phyloP scores from a whole-genome alignment of 176 grass and related monocot genomes.

The Zoysia pacifica region DNA sequence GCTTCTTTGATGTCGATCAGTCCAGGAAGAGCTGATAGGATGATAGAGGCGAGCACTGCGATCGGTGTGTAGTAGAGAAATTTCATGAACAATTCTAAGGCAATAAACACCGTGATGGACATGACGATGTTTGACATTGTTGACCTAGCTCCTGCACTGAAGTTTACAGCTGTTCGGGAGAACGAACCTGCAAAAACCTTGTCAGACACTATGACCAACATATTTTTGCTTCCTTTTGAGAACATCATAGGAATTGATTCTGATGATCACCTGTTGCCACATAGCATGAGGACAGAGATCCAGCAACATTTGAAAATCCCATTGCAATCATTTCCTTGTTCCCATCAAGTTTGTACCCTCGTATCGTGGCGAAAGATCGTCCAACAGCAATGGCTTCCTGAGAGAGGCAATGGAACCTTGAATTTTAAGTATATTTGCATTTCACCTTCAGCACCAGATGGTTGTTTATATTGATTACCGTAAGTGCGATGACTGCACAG shows the following conservation, averaged over 20 bases:
- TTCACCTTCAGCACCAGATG: background rate
- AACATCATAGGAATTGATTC: background rate
- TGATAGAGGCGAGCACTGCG: slow-evolving; percentile 93
- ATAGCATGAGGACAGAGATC: slow-evolving; percentile 93
- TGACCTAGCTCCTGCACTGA: slow-evolving; percentile 83
- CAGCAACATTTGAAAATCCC: slow-evolving; percentile 84
- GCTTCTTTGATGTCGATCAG: slow-evolving; percentile 84
- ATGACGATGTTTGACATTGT: slow-evolving; percentile 91
- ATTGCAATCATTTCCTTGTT: slow-evolving; percentile 99
- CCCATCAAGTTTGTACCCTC: slow-evolving; percentile 85
- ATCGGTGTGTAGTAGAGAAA: slow-evolving; percentile 91
- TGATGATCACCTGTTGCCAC: slow-evolving; percentile 77
- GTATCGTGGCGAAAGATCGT: slow-evolving; percentile 80
- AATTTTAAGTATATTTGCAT: slow-evolving; percentile 7
- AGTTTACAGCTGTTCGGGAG: slow-evolving; percentile 87
- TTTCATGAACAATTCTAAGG: slow-evolving; percentile 70
- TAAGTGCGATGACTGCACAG: slow-evolving; percentile 82
- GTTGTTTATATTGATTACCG: slow-evolving; percentile 39
- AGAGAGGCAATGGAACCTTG: slow-evolving; percentile 26
- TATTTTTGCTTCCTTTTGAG: background rate
- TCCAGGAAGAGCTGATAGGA: slow-evolving; percentile 85
- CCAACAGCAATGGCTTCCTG: slow-evolving; percentile 97
- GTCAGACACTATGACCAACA: slow-evolving; percentile 1
- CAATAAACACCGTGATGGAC: slow-evolving; percentile 68
- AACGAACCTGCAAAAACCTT: slow-evolving; percentile 70